Evolutionary conservation across 257 asterid species (phyloP), one percentile per base, ranked within the genome.

Genomic region (Lithospermum erythrorhizon): DNA sequence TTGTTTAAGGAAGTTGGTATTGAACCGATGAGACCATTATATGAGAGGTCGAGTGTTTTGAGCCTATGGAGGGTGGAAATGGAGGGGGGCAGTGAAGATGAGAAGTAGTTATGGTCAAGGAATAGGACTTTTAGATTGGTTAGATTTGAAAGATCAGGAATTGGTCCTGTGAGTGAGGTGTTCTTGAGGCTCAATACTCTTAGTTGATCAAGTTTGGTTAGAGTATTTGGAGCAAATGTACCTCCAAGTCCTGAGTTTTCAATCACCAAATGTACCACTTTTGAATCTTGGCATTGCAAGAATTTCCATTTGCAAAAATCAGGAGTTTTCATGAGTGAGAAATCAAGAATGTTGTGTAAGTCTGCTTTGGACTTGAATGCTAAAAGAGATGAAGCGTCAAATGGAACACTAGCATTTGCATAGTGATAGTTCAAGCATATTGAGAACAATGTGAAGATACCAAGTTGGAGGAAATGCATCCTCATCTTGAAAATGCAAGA

Each of bases 231-330:
- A 1, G 55, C 22, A 20, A 52, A 52, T 2, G 22, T 52, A 20
- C 95, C 55, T n/a, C 22, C 22, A 8, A 52, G 55, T 17, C 13
- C n/a, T 9, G 13, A 52, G n/a, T 52, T 5, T 52, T 52, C 22
- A n/a, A 52, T 20, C 0, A 52, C 55, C 21, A 52, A 52, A 52
- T 20, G 22, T 3, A 52, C 22, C 55, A 52, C 55, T 52, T 52
- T 52, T 9, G 1, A 18, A 7, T n/a, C 6, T 52, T 22, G n/a
- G 55, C 55, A 52, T 52, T 20, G 21, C 6, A 90, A 80, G 10
- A 91, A 91, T 20, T 53, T 10, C 98, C 96, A 87, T 75, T 79
- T 73, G 76, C 98, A 90, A 74, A 83, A 83, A 3, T 69, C 70
- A 18, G 9, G 62, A 15, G 32, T 73, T 0, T 70, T 58, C 25